phyloP scores from a whole-genome alignment of 225 moss, liverwort and hornwort genomes.

The Bryoerythrophyllum caledonicum region DNA sequence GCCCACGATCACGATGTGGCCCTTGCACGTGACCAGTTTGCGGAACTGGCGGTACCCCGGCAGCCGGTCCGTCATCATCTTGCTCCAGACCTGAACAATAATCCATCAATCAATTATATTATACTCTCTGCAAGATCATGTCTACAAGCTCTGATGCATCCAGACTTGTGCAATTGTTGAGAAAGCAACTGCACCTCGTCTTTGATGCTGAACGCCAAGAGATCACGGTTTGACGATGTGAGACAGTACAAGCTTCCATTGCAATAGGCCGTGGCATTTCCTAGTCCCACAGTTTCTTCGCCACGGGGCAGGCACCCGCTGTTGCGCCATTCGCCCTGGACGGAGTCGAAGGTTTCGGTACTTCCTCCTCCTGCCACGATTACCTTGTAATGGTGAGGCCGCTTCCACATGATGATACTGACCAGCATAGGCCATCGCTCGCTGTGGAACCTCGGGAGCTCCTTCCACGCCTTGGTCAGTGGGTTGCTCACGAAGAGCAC shows the following conservation, averaged over 20 bases:
- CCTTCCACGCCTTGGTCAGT: slow-evolving; percentile 34
- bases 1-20: slow-evolving; percentile 37
- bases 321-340: slow-evolving; percentile 31
- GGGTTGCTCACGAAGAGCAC: slow-evolving; percentile 43
- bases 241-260: slow-evolving; percentile 37
- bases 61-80: slow-evolving; percentile 31
- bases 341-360: slow-evolving; percentile 38
- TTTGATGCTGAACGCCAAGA: slow-evolving; percentile 31
- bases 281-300: slow-evolving; percentile 23
- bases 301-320: slow-evolving; percentile 29
- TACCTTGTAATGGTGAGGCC: slow-evolving; percentile 39
- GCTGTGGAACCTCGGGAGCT: slow-evolving; percentile 31
- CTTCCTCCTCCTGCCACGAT: slow-evolving; percentile 18
- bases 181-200: slow-evolving; percentile 22
- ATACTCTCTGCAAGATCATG: neutral
- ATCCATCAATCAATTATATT: neutral
- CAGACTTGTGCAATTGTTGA: neutral
- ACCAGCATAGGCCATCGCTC: slow-evolving; percentile 31
- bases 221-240: slow-evolving; percentile 33
- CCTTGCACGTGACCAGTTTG: slow-evolving; percentile 32
- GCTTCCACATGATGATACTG: slow-evolving; percentile 41
- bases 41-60: slow-evolving; percentile 45
- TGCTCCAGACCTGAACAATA: slow-evolving; percentile 24
- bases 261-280: slow-evolving; percentile 32
- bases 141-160: too few species aligned